Base-by-base conservation (phyloP, 441 rosid genomes). In the Hypseocharis bilobata region DNA sequence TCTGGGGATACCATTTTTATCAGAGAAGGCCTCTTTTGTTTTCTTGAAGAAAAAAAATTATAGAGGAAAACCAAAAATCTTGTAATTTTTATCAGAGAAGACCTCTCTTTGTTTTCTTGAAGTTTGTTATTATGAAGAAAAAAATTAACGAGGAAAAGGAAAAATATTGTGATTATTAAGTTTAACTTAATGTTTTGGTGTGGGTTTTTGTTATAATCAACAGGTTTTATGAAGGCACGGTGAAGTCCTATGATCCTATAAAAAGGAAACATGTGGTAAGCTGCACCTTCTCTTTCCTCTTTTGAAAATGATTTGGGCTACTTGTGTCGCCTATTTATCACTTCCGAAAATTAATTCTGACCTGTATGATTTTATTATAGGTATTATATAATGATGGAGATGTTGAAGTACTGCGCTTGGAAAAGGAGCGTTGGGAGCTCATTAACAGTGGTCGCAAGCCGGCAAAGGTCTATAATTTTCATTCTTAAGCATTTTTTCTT, bases 211-310 rank as follows among this genome's bases (percentile, higher is more conserved):
- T 59, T 77, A 72, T 62, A 62, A 69, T 72, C 27, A 69, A 76
- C 86, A 95, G 99, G 89, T 95, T 89, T 80, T 94, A 94, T 81
- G 88, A 78, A 72, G 99, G 99, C 77, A 91, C 96, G 4, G 62
- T 94, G 23, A 91, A 95, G 78, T 91, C 99, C 58, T 89, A 88
- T 60, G 99, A 95, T 74, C 87, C 95, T 59, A 72, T 86, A 17
- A 88, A 86, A 78, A 74, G 80, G 74, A 95, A 82, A 78, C 98
- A 95, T 67, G 98, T 95, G 87, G 97, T 95, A 81, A 73, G 94
- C 71, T 63, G 19, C 70, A 62, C 36, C 51, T 64, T 61, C 59
- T 55, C 38, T 23, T 44, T 49, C 30, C 65, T 38, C 65, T 60
- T 66, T 56, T 27, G 23, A 52, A 13, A 59, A 66, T 38, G 22